These are phyloP conservation scores for Annulohypoxylon stygium DNA, from an alignment of 495 filamentous ascomycete species.

Conservation along the genomic window DNA sequence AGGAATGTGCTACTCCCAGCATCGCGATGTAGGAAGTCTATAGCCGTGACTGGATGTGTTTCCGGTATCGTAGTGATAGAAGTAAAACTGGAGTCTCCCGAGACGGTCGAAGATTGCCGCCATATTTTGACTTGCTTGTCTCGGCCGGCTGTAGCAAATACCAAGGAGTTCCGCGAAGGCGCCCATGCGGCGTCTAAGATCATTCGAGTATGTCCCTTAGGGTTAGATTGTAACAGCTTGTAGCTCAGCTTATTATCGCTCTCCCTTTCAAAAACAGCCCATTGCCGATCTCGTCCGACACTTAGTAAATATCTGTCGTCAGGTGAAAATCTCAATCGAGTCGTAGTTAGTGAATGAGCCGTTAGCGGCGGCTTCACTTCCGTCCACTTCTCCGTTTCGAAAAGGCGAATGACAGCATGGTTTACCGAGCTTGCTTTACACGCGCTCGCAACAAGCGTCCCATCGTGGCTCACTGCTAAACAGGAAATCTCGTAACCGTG, in stretches of 20 bases:
- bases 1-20: constrained; percentile 59
- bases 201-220: constrained; percentile 91
- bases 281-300: constrained; percentile 91
- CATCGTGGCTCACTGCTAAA: constrained; percentile 82
- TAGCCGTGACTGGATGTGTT: constrained; percentile 76
- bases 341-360: constrained; percentile 87
- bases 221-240: constrained; percentile 69
- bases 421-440: constrained; percentile 92
- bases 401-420: constrained; percentile 93
- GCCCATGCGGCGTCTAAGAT: constrained; percentile 89
- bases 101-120: constrained; percentile 54
- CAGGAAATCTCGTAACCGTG: constrained; percentile 98
- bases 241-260: constrained; percentile 60
- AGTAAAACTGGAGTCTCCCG: constrained; percentile 48
- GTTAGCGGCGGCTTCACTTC: constrained; percentile 85
- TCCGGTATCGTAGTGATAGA: constrained; percentile 68
- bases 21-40: constrained; percentile 70
- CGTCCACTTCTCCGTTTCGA: constrained; percentile 86
- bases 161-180: constrained; percentile 56
- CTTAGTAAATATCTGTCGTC: constrained; percentile 83
- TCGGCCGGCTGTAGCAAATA: constrained; percentile 89
- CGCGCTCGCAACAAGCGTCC: constrained; percentile 84
- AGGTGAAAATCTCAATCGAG: constrained; percentile 78
- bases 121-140: constrained; percentile 90
- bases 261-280: constrained; percentile 78